Conservation (phyloP, 306 rosid species). For the Lagenaria siceraria region DNA sequence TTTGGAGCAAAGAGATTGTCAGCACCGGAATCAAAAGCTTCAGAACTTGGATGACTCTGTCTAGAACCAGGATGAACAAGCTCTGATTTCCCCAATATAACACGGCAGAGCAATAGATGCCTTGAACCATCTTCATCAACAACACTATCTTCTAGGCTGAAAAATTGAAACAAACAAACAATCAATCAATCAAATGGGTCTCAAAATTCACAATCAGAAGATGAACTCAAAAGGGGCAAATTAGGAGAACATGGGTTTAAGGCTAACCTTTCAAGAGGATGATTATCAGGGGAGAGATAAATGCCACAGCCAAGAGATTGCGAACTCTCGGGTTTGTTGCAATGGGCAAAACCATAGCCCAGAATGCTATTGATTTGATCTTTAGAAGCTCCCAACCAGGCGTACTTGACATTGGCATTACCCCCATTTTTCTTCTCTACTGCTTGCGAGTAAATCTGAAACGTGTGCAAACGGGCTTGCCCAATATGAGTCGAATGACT, state of each 20-base stretch:
- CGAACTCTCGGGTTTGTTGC: constrained; percentile 1
- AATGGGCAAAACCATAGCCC: constrained; percentile 49
- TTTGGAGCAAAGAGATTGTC: constrained; percentile 40
- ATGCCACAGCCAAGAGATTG: constrained; percentile 33
- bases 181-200: neutral
- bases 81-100: constrained; percentile 61
- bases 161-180: neutral
- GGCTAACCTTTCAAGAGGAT: constrained; percentile 46
- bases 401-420: constrained; percentile 44
- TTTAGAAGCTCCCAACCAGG: constrained; percentile 49
- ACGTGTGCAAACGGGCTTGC: constrained; percentile 45
- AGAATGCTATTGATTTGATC: constrained; percentile 43
- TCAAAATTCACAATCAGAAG: neutral
- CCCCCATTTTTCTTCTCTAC: constrained; percentile 31
- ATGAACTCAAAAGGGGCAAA: neutral
- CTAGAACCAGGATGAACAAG: constrained; percentile 37
- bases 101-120: constrained; percentile 69
- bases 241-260: neutral
- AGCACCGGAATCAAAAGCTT: constrained; percentile 60
- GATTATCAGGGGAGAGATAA: constrained; percentile 48
- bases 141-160: constrained; percentile 32
- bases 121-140: constrained; percentile 48
- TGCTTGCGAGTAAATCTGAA: constrained; percentile 47
- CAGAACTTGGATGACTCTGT: constrained; percentile 45
- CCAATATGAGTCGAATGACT: constrained; percentile 16